phyloP scores from a whole-genome alignment of 805 yeast species.

The Nakazawaea wickerhamii region DNA sequence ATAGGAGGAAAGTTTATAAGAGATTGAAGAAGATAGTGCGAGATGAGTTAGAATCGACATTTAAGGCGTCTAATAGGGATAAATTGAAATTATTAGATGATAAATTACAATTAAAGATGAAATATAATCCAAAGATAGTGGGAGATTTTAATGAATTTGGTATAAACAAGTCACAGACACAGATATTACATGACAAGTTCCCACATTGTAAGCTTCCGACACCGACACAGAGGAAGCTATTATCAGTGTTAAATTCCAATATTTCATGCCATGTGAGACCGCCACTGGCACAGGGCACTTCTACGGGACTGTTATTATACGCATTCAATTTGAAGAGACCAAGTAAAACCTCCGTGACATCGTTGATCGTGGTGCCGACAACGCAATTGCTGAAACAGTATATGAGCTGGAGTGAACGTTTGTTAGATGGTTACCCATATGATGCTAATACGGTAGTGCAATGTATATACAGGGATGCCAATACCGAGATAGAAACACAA shows the following conservation, averaged over 20 bases:
- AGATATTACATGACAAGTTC: not conserved
- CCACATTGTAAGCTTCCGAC: slow-evolving; percentile 19
- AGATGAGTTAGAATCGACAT: slow-evolving; percentile 3
- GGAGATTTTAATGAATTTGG: slow-evolving; percentile 9
- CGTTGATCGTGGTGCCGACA: slow-evolving; percentile 23
- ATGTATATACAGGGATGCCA: slow-evolving; percentile 24
- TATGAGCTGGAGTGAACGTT: slow-evolving; percentile 14
- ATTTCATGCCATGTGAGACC: slow-evolving; percentile 27
- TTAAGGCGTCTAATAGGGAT: slow-evolving; percentile 1
- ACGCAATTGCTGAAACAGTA: slow-evolving; percentile 22
- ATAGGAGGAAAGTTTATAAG: slow-evolving; percentile 5
- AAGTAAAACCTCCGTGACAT: slow-evolving; percentile 17
- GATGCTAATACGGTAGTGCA: slow-evolving; percentile 21
- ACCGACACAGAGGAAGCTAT: slow-evolving; percentile 24
- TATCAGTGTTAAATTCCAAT: slow-evolving; percentile 21
- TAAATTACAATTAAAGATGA: slow-evolving; percentile 8
- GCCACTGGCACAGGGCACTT: slow-evolving; percentile 27
- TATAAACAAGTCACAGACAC: not conserved
- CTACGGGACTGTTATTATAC: slow-evolving; percentile 22
- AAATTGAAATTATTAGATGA: slow-evolving; percentile 8
- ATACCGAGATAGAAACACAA: slow-evolving; percentile 17
- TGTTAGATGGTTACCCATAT: slow-evolving; percentile 12
- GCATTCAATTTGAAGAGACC: slow-evolving; percentile 21
- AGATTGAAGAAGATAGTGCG: slow-evolving; percentile 5
- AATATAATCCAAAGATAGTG: slow-evolving; percentile 9